These are phyloP conservation scores for Kondoa subrosea DNA, from an alignment of 768 basidiomycete genomes.

Conservation along the genomic window DNA sequence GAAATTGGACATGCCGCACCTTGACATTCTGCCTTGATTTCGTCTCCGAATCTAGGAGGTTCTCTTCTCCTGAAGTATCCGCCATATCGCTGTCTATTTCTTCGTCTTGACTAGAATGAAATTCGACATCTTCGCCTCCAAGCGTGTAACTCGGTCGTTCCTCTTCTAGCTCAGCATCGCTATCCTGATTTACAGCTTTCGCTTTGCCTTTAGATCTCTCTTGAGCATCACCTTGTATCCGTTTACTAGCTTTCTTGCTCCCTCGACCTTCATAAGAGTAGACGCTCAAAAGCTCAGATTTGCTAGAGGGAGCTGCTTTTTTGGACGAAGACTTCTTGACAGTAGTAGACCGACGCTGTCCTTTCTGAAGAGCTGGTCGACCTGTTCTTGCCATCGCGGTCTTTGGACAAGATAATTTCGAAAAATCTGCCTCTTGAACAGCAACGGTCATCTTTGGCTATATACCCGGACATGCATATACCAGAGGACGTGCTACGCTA, in stretches of 20 bases:
- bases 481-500: too few species aligned
- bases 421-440: too few species aligned
- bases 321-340: too few species aligned
- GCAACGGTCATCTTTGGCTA: too few species aligned
- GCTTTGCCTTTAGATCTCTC: slow-evolving; percentile 14
- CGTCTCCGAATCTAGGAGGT: slow-evolving; percentile 51
- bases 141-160: slow-evolving; percentile 33
- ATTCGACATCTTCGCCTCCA: slow-evolving; percentile 34
- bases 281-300: background rate
- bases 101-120: slow-evolving; percentile 46
- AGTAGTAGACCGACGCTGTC: background rate
- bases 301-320: background rate
- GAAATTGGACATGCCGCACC: slow-evolving; percentile 24
- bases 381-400: slow-evolving; percentile 4
- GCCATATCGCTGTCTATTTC: slow-evolving; percentile 72
- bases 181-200: slow-evolving; percentile 8
- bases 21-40: slow-evolving; percentile 32
- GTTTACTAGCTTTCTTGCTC: background rate
- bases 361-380: slow-evolving; percentile 5
- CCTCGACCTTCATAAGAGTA: background rate
- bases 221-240: background rate
- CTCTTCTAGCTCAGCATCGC: slow-evolving; percentile 36
- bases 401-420: slow-evolving; percentile 10
- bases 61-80: slow-evolving; percentile 49
- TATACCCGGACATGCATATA: too few species aligned